phyloP scores from a whole-genome alignment of 2,329 filamentous ascomycete genomes.

The Cladophialophora chaetospira region DNA sequence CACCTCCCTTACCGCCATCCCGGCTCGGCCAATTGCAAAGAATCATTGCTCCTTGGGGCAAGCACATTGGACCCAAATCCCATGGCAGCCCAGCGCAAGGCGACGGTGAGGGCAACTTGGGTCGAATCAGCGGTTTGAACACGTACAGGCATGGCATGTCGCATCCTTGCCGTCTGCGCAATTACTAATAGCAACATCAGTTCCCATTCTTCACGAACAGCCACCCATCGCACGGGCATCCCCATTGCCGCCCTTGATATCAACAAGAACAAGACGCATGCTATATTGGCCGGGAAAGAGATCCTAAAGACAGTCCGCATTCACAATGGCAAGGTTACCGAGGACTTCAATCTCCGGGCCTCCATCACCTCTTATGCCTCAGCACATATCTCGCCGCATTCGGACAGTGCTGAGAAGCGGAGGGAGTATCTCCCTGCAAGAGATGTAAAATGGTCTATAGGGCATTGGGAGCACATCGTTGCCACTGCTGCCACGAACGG shows the following conservation, averaged over 20 bases:
- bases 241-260: conserved; percentile 65
- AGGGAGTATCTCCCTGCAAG: conserved; percentile 63
- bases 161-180: conserved; percentile 44
- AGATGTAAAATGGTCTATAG: conserved; percentile 69
- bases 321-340: conserved; percentile 57
- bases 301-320: conserved; percentile 67
- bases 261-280: conserved; percentile 64
- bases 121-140: conserved; percentile 26
- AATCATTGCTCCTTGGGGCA: conserved; percentile 33
- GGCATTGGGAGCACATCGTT: conserved; percentile 60
- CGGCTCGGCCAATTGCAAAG: conserved; percentile 32
- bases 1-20: conserved; percentile 34
- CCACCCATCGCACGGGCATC: conserved; percentile 65
- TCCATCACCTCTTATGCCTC: conserved; percentile 61
- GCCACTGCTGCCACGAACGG: conserved; percentile 67
- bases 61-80: conserved; percentile 25
- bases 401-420: conserved; percentile 48
- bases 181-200: conserved; percentile 36
- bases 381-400: conserved; percentile 50
- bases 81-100: conserved; percentile 27
- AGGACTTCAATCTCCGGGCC: conserved; percentile 65
- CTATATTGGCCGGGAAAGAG: conserved; percentile 65
- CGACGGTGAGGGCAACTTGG: conserved; percentile 22
- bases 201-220: conserved; percentile 45
- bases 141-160: conserved; percentile 24